phyloP scores from a whole-genome alignment of 2,329 filamentous ascomycete species.

The Claviceps monticola region DNA sequence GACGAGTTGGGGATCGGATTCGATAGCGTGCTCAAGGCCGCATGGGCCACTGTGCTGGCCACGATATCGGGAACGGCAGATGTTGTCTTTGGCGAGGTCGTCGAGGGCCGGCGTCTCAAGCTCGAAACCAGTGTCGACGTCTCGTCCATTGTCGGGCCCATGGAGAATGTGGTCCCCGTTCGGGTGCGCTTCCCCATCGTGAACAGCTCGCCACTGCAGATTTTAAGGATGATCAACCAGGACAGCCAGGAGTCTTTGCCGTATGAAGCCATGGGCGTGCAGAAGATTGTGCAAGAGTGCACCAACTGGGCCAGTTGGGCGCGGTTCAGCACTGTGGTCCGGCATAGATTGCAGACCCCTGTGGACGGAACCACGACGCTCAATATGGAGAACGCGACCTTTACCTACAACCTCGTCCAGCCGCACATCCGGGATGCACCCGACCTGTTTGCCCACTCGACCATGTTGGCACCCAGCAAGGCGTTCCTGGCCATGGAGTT shows the following conservation, averaged over 20 bases:
- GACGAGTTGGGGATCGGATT: conserved; percentile 31
- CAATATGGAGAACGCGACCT: conserved; percentile 30
- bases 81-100: conserved; percentile 41
- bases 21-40: conserved; percentile 40
- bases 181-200: conserved; percentile 31
- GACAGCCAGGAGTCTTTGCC: conserved; percentile 34
- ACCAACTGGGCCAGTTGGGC: conserved; percentile 41
- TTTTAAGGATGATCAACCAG: conserved; percentile 33
- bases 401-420: conserved; percentile 29
- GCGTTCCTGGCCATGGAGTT: conserved; percentile 32
- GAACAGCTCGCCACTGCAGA: conserved; percentile 31
- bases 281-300: conserved; percentile 38
- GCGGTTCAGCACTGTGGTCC: conserved; percentile 39
- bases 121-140: conserved; percentile 41
- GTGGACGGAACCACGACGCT: conserved; percentile 26
- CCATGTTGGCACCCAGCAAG: conserved; percentile 20
- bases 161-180: conserved; percentile 33
- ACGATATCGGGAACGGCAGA: conserved; percentile 34
- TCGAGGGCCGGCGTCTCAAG: conserved; percentile 31
- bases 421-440: conserved; percentile 26
- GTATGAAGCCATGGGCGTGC: conserved; percentile 36
- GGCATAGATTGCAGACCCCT: conserved; percentile 25
- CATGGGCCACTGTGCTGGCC: conserved; percentile 42
- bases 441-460: conserved; percentile 32
- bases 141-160: conserved; percentile 31